Evolutionary conservation across 1,139 yeast species (phyloP), one percentile per base, ranked within the genome.

Genomic region (Nakaseomyces sp.): DNA sequence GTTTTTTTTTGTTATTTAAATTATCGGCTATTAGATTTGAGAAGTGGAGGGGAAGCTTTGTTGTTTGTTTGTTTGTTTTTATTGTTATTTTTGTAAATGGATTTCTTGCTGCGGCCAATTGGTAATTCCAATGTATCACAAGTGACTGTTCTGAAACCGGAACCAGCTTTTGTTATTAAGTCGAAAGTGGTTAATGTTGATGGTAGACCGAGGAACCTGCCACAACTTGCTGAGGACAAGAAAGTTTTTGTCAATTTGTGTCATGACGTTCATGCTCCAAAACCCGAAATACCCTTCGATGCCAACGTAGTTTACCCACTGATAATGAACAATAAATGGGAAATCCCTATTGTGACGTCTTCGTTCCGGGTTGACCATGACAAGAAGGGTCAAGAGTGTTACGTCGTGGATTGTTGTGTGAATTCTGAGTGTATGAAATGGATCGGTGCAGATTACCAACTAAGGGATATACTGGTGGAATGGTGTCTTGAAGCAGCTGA

Each of bases 211-310:
- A n/a, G 28, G 10, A 35, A 35, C 13, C 13, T 35, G 28, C 28
- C 28, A 4, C 17, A 15, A 18, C 32, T 49, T 19, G 37, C 42
- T 22, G 29, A 45, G 16, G 73, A 76, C 0, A 71, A 78, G 3
- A 88, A 88, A 57, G 74, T 83, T n/a, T 88, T 88, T 60, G 70
- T 87, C 43, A 88, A 88, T 60, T 68, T 86, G 0, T 84, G 95
- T 55, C 76, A 80, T 20, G 81, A 80, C 54, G 57, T 65, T 0
- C 71, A 73, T 31, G 80, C 86, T 0, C 94, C 94, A 1, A 50
- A 60, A n/a, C 81, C 82, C 1, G 61, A 61, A 8, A 65, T 60
- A 22, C 75, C 65, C 24, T 81, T 81, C 53, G 70, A 72, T 35
- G 78, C 89, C 2, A 70, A 67, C 26, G 63, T 69, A 2, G 78